phyloP scores from a whole-genome alignment of 345 rosid species.

The Corchorus olitorius region DNA sequence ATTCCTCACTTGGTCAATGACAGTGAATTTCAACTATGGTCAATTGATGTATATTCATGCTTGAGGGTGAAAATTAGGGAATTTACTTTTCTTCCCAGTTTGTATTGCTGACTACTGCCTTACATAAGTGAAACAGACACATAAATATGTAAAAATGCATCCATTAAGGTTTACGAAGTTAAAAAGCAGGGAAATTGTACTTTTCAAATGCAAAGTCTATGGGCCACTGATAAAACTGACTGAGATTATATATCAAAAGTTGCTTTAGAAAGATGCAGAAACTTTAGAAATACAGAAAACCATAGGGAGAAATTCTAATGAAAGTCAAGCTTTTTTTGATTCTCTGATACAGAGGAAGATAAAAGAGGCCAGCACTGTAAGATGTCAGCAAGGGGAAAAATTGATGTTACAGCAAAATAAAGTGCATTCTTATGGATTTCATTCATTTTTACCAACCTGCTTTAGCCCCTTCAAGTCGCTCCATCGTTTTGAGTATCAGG shows the following conservation, averaged over 20 bases:
- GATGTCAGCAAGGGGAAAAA: not conserved
- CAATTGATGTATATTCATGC: not conserved
- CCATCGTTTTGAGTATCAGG: constrained; percentile 24
- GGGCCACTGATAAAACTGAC: not conserved
- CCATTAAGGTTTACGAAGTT: not conserved
- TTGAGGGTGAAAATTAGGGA: not conserved
- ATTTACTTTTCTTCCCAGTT: not conserved
- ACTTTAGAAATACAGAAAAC: not conserved
- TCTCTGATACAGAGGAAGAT: not conserved
- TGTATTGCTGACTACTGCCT: not conserved
- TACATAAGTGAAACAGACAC: not conserved
- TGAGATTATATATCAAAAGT: not conserved
- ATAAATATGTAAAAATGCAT: not conserved
- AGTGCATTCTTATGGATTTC: not conserved
- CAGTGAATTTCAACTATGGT: not conserved
- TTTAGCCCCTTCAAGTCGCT: constrained; percentile 39
- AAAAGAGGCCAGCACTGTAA: not conserved
- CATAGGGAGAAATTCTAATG: not conserved
- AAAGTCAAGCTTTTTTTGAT: not conserved
- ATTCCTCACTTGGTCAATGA: not conserved
- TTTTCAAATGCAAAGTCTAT: not conserved
- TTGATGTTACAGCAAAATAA: constrained; percentile 2
- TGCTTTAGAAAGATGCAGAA: not conserved
- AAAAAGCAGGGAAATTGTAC: not conserved
- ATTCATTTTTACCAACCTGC: constrained; percentile 34